Evolutionary conservation across 2,329 filamentous ascomycete species (phyloP).

Genomic region (Ilyonectria destructans): DNA sequence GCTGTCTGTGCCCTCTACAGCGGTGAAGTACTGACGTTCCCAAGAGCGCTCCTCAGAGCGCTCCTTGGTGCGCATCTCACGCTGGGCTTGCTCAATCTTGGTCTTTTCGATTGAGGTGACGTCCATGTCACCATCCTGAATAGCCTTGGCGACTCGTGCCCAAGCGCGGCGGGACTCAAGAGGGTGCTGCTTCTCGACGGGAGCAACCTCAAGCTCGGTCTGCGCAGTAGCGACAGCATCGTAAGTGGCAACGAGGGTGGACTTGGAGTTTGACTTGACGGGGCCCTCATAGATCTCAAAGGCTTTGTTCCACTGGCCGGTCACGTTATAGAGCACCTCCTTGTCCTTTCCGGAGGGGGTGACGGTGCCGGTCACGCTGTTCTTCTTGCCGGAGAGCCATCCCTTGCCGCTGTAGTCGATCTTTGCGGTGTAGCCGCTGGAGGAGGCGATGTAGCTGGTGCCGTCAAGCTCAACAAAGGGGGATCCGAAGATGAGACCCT

Average conservation of each 20-base stretch:
- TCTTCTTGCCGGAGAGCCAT: conserved; percentile 97
- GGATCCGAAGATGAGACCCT: conserved; percentile 88
- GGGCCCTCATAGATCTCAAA: conserved; percentile 83
- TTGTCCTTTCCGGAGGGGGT: conserved; percentile 81
- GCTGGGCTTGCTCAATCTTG: conserved; percentile 92
- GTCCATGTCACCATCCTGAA: conserved; percentile 88
- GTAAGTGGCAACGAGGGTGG: conserved; percentile 72
- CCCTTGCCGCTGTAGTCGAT: conserved; percentile 95
- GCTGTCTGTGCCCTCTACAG: conserved; percentile 62
- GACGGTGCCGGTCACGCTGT: conserved; percentile 84
- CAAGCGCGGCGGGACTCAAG: conserved; percentile 92
- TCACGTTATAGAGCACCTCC: conserved; percentile 83
- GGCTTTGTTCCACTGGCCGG: conserved; percentile 91
- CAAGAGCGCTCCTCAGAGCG: conserved; percentile 82
- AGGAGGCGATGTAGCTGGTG: conserved; percentile 87
- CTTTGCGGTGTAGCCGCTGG: conserved; percentile 88
- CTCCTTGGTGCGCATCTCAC: conserved; percentile 81
- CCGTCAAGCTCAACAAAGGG: conserved; percentile 95
- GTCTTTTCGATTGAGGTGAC: conserved; percentile 83
- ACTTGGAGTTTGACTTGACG: conserved; percentile 65
- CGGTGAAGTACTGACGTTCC: conserved; percentile 87
- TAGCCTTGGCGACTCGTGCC: conserved; percentile 87
- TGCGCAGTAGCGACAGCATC: conserved; percentile 71
- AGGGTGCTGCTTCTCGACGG: conserved; percentile 85
- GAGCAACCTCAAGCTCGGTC: conserved; percentile 80